Evolutionary conservation across 73 alveolate species (phyloP).

Genomic region (Stentor coeruleus): DNA sequence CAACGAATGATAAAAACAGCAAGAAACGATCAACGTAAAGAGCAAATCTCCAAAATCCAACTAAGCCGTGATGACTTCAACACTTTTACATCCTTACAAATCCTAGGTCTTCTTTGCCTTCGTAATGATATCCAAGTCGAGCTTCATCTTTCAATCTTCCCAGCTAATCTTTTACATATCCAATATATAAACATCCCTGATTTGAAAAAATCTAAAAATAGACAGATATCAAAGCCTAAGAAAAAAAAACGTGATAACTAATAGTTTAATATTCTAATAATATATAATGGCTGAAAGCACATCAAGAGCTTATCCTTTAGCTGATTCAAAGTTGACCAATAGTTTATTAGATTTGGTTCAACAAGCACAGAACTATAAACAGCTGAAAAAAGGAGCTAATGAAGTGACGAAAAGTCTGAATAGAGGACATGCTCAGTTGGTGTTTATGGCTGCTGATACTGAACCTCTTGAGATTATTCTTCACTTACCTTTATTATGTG

Average conservation of each 20-base stretch:
- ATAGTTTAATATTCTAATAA: too few relatives aligned
- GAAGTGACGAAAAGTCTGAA: slow-evolving; percentile 95
- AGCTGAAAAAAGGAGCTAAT: slow-evolving; percentile 98
- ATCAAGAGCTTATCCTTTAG: slow-evolving; percentile 82
- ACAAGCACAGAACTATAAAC: slow-evolving; percentile 83
- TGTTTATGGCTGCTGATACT: slow-evolving; percentile 99
- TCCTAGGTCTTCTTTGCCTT: slow-evolving; percentile 3
- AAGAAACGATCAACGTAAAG: not conserved
- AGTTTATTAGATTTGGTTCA: slow-evolving; percentile 67
- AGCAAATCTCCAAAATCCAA: not conserved
- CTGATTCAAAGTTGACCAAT: slow-evolving; percentile 69
- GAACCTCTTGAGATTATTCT: slow-evolving; percentile 99
- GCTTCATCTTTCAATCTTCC: not conserved
- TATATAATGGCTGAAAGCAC: slow-evolving; percentile 59
- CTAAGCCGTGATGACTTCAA: not conserved
- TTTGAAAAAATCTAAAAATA: not conserved
- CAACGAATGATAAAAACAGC: slow-evolving; percentile 25
- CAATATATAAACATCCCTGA: not conserved
- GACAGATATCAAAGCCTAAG: too few relatives aligned
- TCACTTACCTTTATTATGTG: slow-evolving; percentile 97
- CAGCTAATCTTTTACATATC: slow-evolving; percentile 6
- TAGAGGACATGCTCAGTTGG: slow-evolving; percentile 97
- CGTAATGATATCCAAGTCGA: not conserved
- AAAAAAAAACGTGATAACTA: too few relatives aligned
- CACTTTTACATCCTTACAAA: not conserved